Conservation (phyloP, 306 rosid species). For the Cucumis melo region DNA sequence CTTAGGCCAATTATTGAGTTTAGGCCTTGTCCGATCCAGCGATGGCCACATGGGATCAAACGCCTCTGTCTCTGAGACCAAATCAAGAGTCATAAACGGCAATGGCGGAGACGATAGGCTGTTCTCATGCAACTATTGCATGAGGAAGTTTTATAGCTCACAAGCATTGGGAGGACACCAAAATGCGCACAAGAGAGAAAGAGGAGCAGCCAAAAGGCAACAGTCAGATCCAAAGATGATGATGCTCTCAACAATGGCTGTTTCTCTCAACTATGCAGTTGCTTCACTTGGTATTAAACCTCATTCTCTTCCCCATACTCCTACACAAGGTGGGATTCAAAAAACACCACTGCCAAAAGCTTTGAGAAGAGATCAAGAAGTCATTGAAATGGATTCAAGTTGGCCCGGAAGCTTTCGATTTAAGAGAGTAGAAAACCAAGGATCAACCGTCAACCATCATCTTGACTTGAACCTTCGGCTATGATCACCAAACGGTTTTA, state of each 20-base stretch:
- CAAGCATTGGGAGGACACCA: constrained; percentile 5
- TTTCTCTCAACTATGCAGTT: constrained; percentile 13
- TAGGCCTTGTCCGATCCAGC: constrained; percentile 23
- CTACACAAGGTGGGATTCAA: constrained; percentile 22
- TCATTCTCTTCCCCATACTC: constrained; percentile 48
- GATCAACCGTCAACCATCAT: neutral
- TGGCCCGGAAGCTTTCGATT: constrained; percentile 8
- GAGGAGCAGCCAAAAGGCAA: neutral
- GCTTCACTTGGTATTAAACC: constrained; percentile 42
- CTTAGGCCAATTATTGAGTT: constrained; percentile 55
- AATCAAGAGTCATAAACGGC: neutral
- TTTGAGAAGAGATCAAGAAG: neutral
- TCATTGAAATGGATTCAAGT: neutral
- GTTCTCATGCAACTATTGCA: neutral
- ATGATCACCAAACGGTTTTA: neutral
- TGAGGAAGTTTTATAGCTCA: neutral
- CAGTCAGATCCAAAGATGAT: constrained; percentile 25
- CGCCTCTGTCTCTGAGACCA: neutral
- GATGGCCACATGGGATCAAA: neutral
- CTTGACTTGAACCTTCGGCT: neutral
- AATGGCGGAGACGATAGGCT: neutral
- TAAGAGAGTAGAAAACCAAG: neutral
- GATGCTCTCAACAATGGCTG: constrained; percentile 26
- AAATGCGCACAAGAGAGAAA: constrained; percentile 2
- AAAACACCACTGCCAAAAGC: constrained; percentile 22